phyloP scores from a whole-genome alignment of 352 stramenopile species.

The Phytopythium sindhum region DNA sequence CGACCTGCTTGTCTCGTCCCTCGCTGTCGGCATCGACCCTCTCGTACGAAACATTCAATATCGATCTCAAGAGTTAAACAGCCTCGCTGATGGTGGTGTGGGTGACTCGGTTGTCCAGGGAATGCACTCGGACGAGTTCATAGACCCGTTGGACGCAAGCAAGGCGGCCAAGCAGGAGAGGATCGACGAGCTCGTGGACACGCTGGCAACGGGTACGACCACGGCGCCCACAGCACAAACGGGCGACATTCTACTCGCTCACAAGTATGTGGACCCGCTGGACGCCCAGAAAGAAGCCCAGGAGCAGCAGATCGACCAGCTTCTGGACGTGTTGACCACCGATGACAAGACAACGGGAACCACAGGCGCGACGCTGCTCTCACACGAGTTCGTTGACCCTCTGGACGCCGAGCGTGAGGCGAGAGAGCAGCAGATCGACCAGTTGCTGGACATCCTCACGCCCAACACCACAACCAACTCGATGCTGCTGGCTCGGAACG shows the following conservation, averaged over 20 bases:
- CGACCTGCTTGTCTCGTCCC: slow-evolving; percentile 7
- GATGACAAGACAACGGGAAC: background rate
- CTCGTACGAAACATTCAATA: background rate
- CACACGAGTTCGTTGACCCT: slow-evolving; percentile 10
- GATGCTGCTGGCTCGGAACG: slow-evolving; percentile 15
- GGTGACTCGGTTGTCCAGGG: background rate
- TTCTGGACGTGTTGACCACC: slow-evolving; percentile 17
- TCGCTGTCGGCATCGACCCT: background rate
- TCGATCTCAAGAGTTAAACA: too few relatives aligned
- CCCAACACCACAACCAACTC: background rate
- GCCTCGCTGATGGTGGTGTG: background rate
- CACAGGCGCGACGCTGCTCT: slow-evolving; percentile 12
- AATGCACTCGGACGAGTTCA: background rate
- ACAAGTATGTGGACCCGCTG: slow-evolving; percentile 7
- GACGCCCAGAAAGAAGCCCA: slow-evolving; percentile 15
- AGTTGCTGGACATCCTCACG: slow-evolving; percentile 16
- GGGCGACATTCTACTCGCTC: slow-evolving; percentile 13
- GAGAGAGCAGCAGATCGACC: slow-evolving; percentile 23
- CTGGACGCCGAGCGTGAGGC: slow-evolving; percentile 12
- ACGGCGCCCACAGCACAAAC: background rate
- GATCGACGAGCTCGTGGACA: slow-evolving; percentile 18
- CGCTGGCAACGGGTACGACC: slow-evolving; percentile 9
- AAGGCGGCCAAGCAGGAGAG: slow-evolving; percentile 17
- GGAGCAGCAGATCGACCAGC: slow-evolving; percentile 18
- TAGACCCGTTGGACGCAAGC: slow-evolving; percentile 20